phyloP scores from a whole-genome alignment of 176 grass and related monocot genomes.

The Ananas comosus region DNA sequence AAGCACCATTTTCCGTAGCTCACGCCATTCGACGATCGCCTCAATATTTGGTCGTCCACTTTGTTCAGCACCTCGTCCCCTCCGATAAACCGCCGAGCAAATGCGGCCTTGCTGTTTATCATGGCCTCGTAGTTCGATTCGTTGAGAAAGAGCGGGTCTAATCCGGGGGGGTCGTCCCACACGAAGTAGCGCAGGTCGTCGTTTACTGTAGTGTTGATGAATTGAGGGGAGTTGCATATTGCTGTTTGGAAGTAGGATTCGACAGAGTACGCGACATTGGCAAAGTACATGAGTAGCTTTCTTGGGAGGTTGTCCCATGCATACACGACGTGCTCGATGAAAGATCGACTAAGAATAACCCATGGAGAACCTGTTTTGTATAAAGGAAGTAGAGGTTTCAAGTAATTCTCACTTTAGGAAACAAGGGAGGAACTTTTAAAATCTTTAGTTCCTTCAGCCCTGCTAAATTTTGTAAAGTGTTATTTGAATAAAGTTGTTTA shows the following conservation, averaged over 20 bases:
- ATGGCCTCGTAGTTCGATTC: conserved; percentile 36
- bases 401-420: not conserved
- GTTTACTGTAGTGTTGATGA: conserved; percentile 47
- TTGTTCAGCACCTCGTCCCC: conserved; percentile 39
- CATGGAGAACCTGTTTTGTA: conserved; percentile 61
- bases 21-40: conserved; percentile 1
- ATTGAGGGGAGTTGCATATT: conserved; percentile 56
- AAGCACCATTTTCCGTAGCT: conserved; percentile 18
- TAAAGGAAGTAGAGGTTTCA: not conserved
- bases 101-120: conserved; percentile 43
- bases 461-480: too few relatives aligned
- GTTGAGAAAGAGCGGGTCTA: conserved; percentile 47
- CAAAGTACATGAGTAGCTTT: conserved; percentile 62
- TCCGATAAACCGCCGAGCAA: conserved; percentile 56
- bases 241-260: conserved; percentile 86
- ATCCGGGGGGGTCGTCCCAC: conserved; percentile 58
- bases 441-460: too few relatives aligned
- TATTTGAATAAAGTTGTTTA: too few relatives aligned
- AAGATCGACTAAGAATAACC: conserved; percentile 65
- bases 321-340: conserved; percentile 50
- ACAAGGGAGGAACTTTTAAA: too few relatives aligned
- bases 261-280: conserved; percentile 45
- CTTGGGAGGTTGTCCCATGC: conserved; percentile 65
- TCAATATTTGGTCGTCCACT: conserved; percentile 47
- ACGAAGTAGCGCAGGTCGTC: conserved; percentile 49